Base-by-base conservation (phyloP, 2,329 filamentous ascomycete genomes). In the Aspergillus sp. region DNA sequence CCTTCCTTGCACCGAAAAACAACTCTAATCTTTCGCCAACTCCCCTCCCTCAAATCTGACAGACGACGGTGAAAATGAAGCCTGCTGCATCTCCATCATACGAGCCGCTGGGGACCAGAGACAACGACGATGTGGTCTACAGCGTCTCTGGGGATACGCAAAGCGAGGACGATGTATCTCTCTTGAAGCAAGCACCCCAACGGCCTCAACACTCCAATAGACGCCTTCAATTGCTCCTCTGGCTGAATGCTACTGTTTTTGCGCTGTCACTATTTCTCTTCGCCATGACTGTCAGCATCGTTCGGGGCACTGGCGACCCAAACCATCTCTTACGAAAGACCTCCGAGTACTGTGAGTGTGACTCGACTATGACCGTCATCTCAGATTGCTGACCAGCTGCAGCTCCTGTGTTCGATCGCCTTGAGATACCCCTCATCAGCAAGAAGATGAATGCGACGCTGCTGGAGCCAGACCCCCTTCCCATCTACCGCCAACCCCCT, bases 401-500 rank as follows among this genome's bases (percentile, higher is more conserved):
- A 54, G 52, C 52, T 11, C 52, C 52, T 2, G 44, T 54, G 3
- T 54, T 54, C 23, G 52, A 54, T 19, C 25, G 10, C 6, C 39
- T 44, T 15, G 23, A 47, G 10, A 54, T 54, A 13, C n/a, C 52
- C 3, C 21, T 54, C 13, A 32, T 44, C 4, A 11, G 15, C 52
- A 19, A 44, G n/a, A 25, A 13, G 7, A 54, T 54, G 52, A 54
- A 54, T 32, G 52, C 38, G 11, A 54, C 52, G 8, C 23, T 54
- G 5, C 4, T 54, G 23, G 52, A 54, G n/a, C 52, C 52, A 5
- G 39, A 58, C 5, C 49, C 57, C 25, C 27, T 52, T 1, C 27
- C 48, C 38, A 58, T 58, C 49, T 58, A 53, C 41, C 54, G 54
- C 8, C 36, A 60, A 8, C 48, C 55, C 3, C 59, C 58, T 3